Evolutionary conservation across 2,329 filamentous ascomycete species (phyloP), one percentile per base, ranked within the genome.

Genomic region (Aspergillus pseudoglaucus): DNA sequence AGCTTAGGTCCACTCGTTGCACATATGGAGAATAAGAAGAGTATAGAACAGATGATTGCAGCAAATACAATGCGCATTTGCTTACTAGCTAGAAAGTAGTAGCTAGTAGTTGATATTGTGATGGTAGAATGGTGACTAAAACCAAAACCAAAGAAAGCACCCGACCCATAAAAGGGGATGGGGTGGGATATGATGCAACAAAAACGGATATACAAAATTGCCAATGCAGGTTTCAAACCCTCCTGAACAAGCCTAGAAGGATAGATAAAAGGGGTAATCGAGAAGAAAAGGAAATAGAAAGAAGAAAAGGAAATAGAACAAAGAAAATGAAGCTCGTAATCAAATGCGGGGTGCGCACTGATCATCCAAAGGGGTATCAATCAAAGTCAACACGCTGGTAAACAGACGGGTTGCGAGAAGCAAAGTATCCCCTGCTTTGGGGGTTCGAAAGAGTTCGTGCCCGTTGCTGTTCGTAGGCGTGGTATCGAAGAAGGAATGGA

Each of bases 1-100:
- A 20, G 20, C 20, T 20, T 20, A 20, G 20, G 4, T 20, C 20
- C 4, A 20, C 4, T 4, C 4, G 20, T 30, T 10, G 6, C 22
- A 22, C 22, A 12, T 30, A 30, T 10, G 25, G 10, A 12, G 25
- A 30, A 30, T 30, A 30, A 12, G 4, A 30, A 30, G 4, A 30
- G 25, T 12, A 10, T 12, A 10, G 25, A 30, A 30, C 3, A 12
- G 25, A 30, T 27, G 25, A 27, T 9, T 27, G 7, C 15, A n/a
- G n/a, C 33, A 35, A 35, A 17, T 35, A 35, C n/a, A 17, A 35
- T 17, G 6, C 15, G 33, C 33, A 35, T 47, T 45, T n/a, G 42
- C 45, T 45, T 45, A 48, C 33, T 33, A 46, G 44, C 54, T 56
- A 56, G 53, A 14, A 55, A 56, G 53, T 56, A 56, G 54, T 56